Evolutionary conservation across 139 green algal species (phyloP).

Genomic region (Picochlorum costavermella): DNA sequence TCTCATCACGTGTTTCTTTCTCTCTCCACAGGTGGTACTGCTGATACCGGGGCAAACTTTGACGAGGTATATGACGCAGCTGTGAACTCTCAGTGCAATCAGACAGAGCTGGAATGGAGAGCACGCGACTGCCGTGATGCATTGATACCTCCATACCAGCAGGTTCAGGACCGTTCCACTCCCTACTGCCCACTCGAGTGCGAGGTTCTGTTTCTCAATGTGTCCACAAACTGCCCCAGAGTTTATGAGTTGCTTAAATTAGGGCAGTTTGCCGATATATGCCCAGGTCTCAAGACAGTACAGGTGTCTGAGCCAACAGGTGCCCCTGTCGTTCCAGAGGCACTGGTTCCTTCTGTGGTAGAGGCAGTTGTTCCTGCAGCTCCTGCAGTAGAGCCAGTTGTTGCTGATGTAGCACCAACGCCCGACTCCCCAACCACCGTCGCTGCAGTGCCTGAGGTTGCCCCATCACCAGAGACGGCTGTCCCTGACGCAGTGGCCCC

Average conservation of each 20-base stretch:
- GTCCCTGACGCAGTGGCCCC: not conserved
- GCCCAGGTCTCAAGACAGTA: not conserved
- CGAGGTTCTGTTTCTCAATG: not conserved
- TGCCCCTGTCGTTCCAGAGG: not conserved
- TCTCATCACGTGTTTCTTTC: no score
- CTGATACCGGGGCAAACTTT: not conserved
- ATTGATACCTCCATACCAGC: slow-evolving; percentile 5
- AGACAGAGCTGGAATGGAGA: slow-evolving; percentile 2
- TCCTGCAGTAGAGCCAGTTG: no score
- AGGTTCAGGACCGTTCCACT: slow-evolving; percentile 13
- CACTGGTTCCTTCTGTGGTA: not conserved
- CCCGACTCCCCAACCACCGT: no score
- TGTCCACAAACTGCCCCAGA: not conserved
- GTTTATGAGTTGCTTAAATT: slow-evolving; percentile 1
- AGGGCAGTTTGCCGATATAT: not conserved
- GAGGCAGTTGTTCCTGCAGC: no score
- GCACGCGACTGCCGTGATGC: slow-evolving; percentile 6
- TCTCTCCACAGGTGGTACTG: not conserved
- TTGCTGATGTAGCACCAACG: no score
- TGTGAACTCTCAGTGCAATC: not conserved
- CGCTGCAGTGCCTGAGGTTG: not conserved
- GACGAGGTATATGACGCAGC: not conserved
- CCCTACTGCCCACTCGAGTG: not conserved
- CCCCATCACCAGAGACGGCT: not conserved
- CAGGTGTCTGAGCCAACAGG: not conserved